phyloP scores from a whole-genome alignment of 2,329 filamentous ascomycete species.

The Arachnomyces sp. region DNA sequence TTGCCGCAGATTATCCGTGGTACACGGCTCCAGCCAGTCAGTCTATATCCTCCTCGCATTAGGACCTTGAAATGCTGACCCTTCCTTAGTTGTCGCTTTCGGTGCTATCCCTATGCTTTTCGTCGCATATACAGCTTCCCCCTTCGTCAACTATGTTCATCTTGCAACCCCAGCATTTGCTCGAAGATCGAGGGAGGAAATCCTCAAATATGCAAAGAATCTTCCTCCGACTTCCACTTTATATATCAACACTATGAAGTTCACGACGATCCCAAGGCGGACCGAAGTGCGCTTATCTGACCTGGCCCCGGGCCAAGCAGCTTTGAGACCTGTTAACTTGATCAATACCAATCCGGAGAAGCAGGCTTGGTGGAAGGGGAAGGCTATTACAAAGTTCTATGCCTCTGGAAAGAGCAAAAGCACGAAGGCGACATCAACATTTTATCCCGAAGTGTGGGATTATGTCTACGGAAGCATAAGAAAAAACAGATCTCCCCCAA shows the following conservation, averaged over 20 bases:
- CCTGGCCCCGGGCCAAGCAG: slow-evolving; percentile 27
- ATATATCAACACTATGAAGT: slow-evolving; percentile 38
- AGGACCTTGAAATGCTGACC: slow-evolving; percentile 5
- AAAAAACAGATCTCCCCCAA: slow-evolving; percentile 11
- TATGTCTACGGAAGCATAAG: slow-evolving; percentile 34
- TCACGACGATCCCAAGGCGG: slow-evolving; percentile 34
- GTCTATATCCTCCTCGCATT: slow-evolving; percentile 7
- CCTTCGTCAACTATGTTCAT: slow-evolving; percentile 65
- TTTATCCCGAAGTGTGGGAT: slow-evolving; percentile 37
- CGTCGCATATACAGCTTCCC: slow-evolving; percentile 56
- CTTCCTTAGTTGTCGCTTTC: slow-evolving; percentile 45
- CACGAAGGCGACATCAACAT: slow-evolving; percentile 29
- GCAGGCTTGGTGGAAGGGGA: slow-evolving; percentile 31
- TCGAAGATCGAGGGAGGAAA: slow-evolving; percentile 47
- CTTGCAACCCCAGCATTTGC: slow-evolving; percentile 59
- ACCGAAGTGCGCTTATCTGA: slow-evolving; percentile 37
- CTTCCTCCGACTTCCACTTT: slow-evolving; percentile 37
- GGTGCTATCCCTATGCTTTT: slow-evolving; percentile 58
- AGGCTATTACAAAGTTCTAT: slow-evolving; percentile 31
- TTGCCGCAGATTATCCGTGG: slow-evolving; percentile 32
- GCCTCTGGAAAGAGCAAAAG: slow-evolving; percentile 28
- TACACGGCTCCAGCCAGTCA: slow-evolving; percentile 36
- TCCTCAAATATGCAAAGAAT: slow-evolving; percentile 35
- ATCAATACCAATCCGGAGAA: slow-evolving; percentile 28
- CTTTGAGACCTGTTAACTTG: slow-evolving; percentile 34